These are phyloP conservation scores for Glycyrrhiza uralensis DNA, from an alignment of 306 rosid genomes.

Conservation along the genomic window DNA sequence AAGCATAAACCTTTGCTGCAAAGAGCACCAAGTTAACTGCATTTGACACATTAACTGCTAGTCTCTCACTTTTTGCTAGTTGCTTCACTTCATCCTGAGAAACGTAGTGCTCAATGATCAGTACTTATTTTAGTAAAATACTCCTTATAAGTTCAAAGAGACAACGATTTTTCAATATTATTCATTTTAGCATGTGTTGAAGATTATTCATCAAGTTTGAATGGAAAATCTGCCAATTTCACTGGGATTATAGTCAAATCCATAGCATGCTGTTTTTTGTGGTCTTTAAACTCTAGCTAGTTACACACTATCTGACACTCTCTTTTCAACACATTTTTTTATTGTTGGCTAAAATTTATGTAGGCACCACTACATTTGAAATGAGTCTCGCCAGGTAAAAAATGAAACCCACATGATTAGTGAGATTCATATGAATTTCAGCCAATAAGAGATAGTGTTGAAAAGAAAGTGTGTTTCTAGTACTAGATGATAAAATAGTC, in stretches of 20 bases:
- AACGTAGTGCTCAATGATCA: not conserved
- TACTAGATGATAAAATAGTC: slow-evolving; percentile 9
- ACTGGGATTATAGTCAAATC: not conserved
- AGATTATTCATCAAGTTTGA: not conserved
- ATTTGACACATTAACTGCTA: slow-evolving; percentile 60
- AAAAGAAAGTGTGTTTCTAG: too few relatives aligned
- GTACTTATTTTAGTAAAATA: not conserved
- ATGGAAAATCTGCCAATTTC: not conserved
- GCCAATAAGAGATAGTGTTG: too few relatives aligned
- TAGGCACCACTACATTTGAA: too few relatives aligned
- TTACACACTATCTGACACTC: too few relatives aligned
- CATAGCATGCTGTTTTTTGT: not conserved
- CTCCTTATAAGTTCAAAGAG: not conserved
- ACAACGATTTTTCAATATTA: not conserved
- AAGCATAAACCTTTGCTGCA: slow-evolving; percentile 66
- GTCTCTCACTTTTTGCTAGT: slow-evolving; percentile 60
- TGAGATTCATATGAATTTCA: too few relatives aligned
- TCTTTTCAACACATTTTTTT: too few relatives aligned
- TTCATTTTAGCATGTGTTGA: not conserved
- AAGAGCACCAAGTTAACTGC: slow-evolving; percentile 57
- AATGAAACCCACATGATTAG: too few relatives aligned
- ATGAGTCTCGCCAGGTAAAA: too few relatives aligned
- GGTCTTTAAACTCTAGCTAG: not conserved
- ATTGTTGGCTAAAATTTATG: too few relatives aligned
- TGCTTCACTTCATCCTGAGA: slow-evolving; percentile 67